A percentile compares a stretch with the other conserved stretches of the same genome.
Evolutionary conservation across 164 flowering plant genomes (phyloP).

Genomic region (Kingdonia uniflora): DNA sequence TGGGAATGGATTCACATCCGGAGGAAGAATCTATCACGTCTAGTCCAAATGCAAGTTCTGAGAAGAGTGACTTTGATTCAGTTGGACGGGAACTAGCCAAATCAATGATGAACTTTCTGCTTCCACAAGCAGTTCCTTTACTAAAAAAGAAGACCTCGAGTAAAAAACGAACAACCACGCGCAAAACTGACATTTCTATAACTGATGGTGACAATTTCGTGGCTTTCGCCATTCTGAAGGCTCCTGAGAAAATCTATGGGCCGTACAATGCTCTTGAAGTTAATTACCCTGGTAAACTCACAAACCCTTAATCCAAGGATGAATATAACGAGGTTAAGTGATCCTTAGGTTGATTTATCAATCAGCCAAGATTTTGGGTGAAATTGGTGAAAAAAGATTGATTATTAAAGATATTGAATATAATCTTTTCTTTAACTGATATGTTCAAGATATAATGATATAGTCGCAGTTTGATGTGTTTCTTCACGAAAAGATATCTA

Average conservation of each 20-base stretch:
- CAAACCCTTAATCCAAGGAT: too few species aligned
- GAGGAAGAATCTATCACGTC: constrained; percentile 29
- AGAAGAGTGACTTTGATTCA: constrained; percentile 54
- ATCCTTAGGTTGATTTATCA: too few species aligned
- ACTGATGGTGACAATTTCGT: background rate
- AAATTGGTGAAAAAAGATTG: too few species aligned
- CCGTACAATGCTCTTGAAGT: background rate
- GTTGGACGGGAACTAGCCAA: constrained; percentile 57
- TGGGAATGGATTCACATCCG: constrained; percentile 18
- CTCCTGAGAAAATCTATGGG: constrained; percentile 6
- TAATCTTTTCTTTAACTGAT: too few species aligned
- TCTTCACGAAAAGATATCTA: too few species aligned
- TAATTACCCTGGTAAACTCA: too few species aligned
- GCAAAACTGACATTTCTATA: constrained; percentile 11
- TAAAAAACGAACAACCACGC: constrained; percentile 24
- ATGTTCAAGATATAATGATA: too few species aligned
- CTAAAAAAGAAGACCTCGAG: constrained; percentile 36
- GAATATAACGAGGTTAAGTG: too few species aligned
- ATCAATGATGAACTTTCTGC: constrained; percentile 78
- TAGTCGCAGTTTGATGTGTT: too few species aligned
- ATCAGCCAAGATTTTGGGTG: too few species aligned
- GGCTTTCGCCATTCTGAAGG: constrained; percentile 9
- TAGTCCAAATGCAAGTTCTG: constrained; percentile 27
- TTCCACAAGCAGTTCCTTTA: constrained; percentile 89
- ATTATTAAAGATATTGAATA: too few species aligned